Evolutionary conservation across 768 basidiomycete species (phyloP), one percentile per base, ranked within the genome.

Genomic region (Basidioascus undulatus): DNA sequence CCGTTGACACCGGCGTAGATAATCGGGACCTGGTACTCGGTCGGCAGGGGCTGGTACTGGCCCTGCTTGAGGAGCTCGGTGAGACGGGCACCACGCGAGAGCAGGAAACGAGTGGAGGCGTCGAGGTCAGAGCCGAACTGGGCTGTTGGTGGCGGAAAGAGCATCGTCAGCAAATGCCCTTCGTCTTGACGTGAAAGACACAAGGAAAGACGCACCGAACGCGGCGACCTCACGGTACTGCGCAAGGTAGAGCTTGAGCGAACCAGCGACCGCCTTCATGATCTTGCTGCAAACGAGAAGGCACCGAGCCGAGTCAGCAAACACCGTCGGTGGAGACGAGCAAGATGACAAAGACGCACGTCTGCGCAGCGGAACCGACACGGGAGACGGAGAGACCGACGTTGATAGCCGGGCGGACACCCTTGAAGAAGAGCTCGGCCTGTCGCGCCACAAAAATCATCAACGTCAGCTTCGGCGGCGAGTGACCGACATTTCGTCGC

Each of bases 381-480:
- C 92, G 92, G 47, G 92, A 98, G 51, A 98, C 92, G 45, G 92
- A 98, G 47, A 96, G 83, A 87, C 92, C 92, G 69, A 98, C 92
- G 67, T 96, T 96, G 63, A 96, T 96, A 51, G 92, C 92, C 41
- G 92, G 89, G 59, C 89, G 83, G 52, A 94, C 79, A 74, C 92
- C 92, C 69, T 92, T 87, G 86, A 98, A 94, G 86, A 98, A 98
- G 58, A 94, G 77, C 61, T 94, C 89, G n/a, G n/a, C n/a, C n/a
- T n/a, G n/a, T n/a, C n/a, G n/a, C n/a, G n/a, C n/a, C n/a, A n/a
- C n/a, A n/a, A n/a, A n/a, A n/a, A n/a, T n/a, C n/a, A n/a, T n/a
- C n/a, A n/a, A n/a, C n/a, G n/a, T n/a, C n/a, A n/a, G n/a, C n/a
- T n/a, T n/a, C n/a, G n/a, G n/a, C n/a, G n/a, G n/a, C n/a, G n/a